Evolutionary conservation across 1,139 yeast genomes (phyloP), one percentile per base, ranked within the genome.

Genomic region (Chernovozyma aurita): DNA sequence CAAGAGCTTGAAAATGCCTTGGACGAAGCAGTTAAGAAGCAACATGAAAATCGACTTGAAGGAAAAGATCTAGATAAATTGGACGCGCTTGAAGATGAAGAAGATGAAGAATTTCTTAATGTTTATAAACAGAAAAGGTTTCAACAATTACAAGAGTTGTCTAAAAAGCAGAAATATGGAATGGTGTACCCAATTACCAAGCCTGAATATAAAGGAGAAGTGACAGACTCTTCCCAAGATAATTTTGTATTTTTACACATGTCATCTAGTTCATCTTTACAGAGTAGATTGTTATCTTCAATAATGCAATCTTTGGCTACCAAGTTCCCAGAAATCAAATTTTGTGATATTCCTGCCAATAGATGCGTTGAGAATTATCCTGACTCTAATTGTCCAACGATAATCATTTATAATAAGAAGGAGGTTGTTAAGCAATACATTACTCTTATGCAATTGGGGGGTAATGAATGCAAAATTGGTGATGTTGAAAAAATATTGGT

Each of bases 311-410:
- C 61, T 24, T 51, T 78, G 30, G 85, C 94, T 1, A 43, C 52
- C 1, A 80, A 74, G 46, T 84, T 72, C 48, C 76, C 79, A n/a
- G 96, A 92, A 49, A 62, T 92, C 50, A 92, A 92, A 60, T 83
- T 92, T 53, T 92, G 90, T 31, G 96, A 92, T 47, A 92, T 92
- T 35, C 84, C 86, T 12, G 96, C 86, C 16, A 73, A 78, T 43
- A 78, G 96, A 57, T 95, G 96, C 40, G 85, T 90, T 44, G 97
- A 90, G 51, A 80, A 82, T 53, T 92, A 90, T 56, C 97, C 97
- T 0, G 90, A 86, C 22, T 59, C 75, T 28, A 90, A 86, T 60
- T 85, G 95, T 50, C 99, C 99, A 2, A 94, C 98, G 0, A 65
- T 92, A 16, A 70, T 92, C 32, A 75, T 94, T 2, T 92, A 92